Evolutionary conservation across 768 basidiomycete genomes (phyloP).

Genomic region (Calvatia gigantea): DNA sequence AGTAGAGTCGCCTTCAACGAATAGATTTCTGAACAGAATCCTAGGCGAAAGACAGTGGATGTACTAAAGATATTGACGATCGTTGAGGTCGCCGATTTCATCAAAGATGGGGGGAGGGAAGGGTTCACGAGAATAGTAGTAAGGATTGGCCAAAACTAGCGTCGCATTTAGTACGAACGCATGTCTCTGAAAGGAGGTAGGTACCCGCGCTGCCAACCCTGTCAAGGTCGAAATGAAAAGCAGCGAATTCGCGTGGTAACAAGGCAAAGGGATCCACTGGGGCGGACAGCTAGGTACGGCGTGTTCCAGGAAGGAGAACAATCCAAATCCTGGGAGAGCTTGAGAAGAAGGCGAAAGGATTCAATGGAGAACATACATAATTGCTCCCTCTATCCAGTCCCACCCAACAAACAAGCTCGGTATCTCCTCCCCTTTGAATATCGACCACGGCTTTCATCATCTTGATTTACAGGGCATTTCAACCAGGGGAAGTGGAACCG

Average conservation of each 20-base stretch:
- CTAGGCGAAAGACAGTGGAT: not conserved
- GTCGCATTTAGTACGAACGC: constrained; percentile 15
- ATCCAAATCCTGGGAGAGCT: constrained; percentile 64
- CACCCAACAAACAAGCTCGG: constrained; percentile 75
- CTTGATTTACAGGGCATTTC: constrained; percentile 45
- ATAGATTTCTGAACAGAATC: constrained; percentile 69
- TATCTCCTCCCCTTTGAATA: constrained; percentile 35
- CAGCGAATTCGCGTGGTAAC: constrained; percentile 60
- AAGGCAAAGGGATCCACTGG: constrained; percentile 52
- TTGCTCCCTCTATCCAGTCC: constrained; percentile 69
- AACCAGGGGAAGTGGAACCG: constrained; percentile 78
- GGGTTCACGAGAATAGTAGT: constrained; percentile 92
- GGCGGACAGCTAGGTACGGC: constrained; percentile 60
- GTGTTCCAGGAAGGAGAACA: constrained; percentile 58
- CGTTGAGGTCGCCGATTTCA: constrained; percentile 93
- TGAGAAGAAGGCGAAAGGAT: not conserved
- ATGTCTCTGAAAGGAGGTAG: constrained; percentile 20
- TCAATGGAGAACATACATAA: constrained; percentile 41
- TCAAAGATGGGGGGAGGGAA: constrained; percentile 95
- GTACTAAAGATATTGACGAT: constrained; percentile 53
- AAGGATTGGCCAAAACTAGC: constrained; percentile 86
- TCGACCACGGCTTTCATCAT: constrained; percentile 28
- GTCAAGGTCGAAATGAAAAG: constrained; percentile 80
- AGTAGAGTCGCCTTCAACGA: constrained; percentile 97
- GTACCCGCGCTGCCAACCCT: constrained; percentile 76